phyloP scores from a whole-genome alignment of 1,139 yeast species.

The Pneumocystis oryctolagi region DNA sequence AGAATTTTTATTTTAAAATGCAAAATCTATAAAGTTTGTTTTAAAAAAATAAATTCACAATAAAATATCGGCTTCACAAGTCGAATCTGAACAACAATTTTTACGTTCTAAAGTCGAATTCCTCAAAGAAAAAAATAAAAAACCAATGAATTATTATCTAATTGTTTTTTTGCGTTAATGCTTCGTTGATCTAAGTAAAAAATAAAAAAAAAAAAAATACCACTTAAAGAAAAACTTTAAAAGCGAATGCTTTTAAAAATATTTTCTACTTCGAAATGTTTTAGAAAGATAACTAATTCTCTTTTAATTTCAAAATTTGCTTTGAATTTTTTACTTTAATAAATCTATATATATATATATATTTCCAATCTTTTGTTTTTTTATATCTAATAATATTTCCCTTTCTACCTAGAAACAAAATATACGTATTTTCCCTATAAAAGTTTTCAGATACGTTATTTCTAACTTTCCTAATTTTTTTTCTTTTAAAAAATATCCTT shows the following conservation, averaged over 20 bases:
- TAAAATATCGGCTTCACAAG: background rate
- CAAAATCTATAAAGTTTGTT: background rate
- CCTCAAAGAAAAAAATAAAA: background rate
- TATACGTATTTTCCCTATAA: background rate
- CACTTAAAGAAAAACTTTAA: background rate
- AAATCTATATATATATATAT: background rate
- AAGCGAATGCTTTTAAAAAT: background rate
- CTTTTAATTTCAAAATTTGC: background rate
- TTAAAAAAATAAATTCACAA: background rate
- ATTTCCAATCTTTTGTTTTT: background rate
- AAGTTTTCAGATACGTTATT: background rate
- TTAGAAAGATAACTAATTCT: background rate
- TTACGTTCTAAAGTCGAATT: background rate
- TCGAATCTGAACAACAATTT: background rate
- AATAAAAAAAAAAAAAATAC: background rate
- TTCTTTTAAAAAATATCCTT: background rate
- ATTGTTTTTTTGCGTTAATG: background rate
- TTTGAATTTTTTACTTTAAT: background rate
- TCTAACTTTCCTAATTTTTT: background rate
- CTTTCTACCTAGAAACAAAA: background rate
- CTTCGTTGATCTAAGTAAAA: background rate
- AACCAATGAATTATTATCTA: background rate
- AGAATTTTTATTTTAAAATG: background rate
- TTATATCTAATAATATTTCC: background rate
- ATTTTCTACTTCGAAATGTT: background rate